Base-by-base conservation (phyloP, 805 yeast species). In the Ogataea zsoltii region DNA sequence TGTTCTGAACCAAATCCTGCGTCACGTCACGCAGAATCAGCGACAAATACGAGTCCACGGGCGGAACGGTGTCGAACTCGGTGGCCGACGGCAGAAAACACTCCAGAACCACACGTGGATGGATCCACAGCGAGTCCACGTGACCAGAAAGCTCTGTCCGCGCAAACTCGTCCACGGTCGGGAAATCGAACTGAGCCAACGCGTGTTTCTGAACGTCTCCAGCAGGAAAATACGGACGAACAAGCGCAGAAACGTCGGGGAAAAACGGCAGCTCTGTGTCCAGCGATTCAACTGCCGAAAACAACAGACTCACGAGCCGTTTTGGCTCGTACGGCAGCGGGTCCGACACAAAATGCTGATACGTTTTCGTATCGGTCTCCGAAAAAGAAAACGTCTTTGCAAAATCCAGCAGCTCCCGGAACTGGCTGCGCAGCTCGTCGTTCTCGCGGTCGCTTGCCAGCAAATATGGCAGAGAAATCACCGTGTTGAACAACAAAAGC, bases 11-110 rank as follows among this genome's bases (percentile, higher is more conserved):
- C 26, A 87, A 68, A 65, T 92, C 97, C 40, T 77, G 76, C 29
- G 83, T 72, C 28, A 88, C 69, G 60, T 94, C 98, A 51, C 88
- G 79, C 54, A 90, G 72, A 19, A 92, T 61, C 44, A 88, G 68
- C 1, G 85, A 81, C 17, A 73, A 74, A 47, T 78, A 77, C 2
- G 80, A 59, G 1, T 68, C 70, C 3, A 71, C 65, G 3, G 75
- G 67, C 0, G 91, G 87, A 3, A 81, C 80, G 1, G 97, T 88
- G 43, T 80, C 84, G 42, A 87, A 79, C 2, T 72, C 77, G 3
- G 77, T 78, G 7, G 69, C 65, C 41, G 73, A 70, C 12, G 74
- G 73, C 35, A 71, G 63, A 62, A 83, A 88, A 13, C 83, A 80
- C 54, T 82, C 82, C 60, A 85, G 76, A 16, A 79, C 66, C 33